Percentiles rank a stretch among this genome's conserved stretches.
phyloP scores from a whole-genome alignment of 2,329 filamentous ascomycete species.

The Xylaria sp. region DNA sequence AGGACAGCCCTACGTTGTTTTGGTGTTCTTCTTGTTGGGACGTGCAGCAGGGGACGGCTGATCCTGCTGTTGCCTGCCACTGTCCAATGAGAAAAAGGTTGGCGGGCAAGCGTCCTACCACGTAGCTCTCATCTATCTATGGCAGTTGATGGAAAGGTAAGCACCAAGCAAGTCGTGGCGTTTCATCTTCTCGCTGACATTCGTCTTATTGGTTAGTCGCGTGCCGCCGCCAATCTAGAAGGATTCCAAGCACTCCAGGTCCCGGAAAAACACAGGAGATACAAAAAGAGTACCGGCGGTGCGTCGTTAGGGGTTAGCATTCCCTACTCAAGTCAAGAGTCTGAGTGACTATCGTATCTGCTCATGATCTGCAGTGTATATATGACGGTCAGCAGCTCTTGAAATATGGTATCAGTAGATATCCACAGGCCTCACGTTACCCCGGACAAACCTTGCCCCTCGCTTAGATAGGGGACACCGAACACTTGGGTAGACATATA shows the following conservation, averaged over 20 bases:
- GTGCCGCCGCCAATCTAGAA: constrained; percentile 44
- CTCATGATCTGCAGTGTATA: neutral
- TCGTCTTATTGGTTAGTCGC: constrained; percentile 35
- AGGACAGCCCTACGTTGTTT: constrained; percentile 9
- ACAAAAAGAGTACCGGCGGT: constrained; percentile 36
- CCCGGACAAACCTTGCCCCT: constrained; percentile 25
- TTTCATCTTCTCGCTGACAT: constrained; percentile 22
- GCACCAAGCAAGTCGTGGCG: constrained; percentile 32
- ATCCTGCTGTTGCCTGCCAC: neutral
- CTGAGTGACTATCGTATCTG: neutral
- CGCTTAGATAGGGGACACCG: constrained; percentile 29
- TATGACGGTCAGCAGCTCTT: constrained; percentile 2
- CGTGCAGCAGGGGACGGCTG: neutral
- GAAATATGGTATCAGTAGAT: neutral
- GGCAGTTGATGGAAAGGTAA: constrained; percentile 38
- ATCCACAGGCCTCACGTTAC: constrained; percentile 5
- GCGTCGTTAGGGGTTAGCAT: constrained; percentile 39
- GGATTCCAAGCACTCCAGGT: constrained; percentile 43
- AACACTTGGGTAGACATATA: constrained; percentile 26
- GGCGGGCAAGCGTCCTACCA: neutral
- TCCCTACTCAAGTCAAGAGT: neutral
- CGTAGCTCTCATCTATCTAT: constrained; percentile 5
- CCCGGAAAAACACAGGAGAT: constrained; percentile 31
- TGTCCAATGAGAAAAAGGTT: constrained; percentile 9
- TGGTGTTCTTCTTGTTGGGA: neutral